These are phyloP conservation scores for Leptodontidium sp. DNA, from an alignment of 2,329 filamentous ascomycete genomes.

Conservation along the genomic window DNA sequence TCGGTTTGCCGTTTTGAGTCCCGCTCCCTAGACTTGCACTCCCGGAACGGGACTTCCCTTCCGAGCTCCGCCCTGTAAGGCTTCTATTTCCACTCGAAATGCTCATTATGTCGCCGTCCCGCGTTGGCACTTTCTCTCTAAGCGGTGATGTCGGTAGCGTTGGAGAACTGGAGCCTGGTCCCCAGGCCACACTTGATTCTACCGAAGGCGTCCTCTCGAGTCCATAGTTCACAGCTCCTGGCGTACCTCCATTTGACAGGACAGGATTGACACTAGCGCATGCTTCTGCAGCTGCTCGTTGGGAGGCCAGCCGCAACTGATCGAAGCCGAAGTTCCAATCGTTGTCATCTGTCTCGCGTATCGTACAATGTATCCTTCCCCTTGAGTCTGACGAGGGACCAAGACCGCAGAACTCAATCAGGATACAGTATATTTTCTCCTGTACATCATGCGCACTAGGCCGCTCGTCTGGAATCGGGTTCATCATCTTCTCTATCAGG, in stretches of 20 bases:
- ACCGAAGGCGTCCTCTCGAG: slow-evolving; percentile 36
- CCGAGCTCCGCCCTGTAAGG: slow-evolving; percentile 40
- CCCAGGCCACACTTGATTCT: slow-evolving; percentile 21
- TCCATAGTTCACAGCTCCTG: slow-evolving; percentile 39
- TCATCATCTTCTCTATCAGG: slow-evolving; percentile 63
- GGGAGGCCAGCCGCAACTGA: slow-evolving; percentile 42
- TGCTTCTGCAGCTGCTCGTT: slow-evolving; percentile 44
- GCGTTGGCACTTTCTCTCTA: slow-evolving; percentile 8
- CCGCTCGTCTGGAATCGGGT: slow-evolving; percentile 59
- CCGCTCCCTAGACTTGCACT: slow-evolving; percentile 40
- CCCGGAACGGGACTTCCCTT: slow-evolving; percentile 42
- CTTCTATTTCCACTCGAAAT: slow-evolving; percentile 38
- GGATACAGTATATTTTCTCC: slow-evolving; percentile 59
- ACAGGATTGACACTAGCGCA: slow-evolving; percentile 41
- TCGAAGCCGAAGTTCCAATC: slow-evolving; percentile 43
- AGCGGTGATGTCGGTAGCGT: slow-evolving; percentile 14
- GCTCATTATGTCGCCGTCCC: slow-evolving; percentile 35
- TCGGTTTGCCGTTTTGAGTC: slow-evolving; percentile 39
- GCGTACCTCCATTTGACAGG: slow-evolving; percentile 23
- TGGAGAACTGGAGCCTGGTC: slow-evolving; percentile 20
- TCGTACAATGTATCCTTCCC: slow-evolving; percentile 42
- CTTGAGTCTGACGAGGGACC: slow-evolving; percentile 21
- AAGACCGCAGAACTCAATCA: slow-evolving; percentile 49
- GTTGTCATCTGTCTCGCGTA: slow-evolving; percentile 24
- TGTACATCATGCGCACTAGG: slow-evolving; percentile 62